These are phyloP conservation scores for Paraphysoderma sedebokerense DNA, from an alignment of 371 early-diverging fungal species.

Conservation along the genomic window DNA sequence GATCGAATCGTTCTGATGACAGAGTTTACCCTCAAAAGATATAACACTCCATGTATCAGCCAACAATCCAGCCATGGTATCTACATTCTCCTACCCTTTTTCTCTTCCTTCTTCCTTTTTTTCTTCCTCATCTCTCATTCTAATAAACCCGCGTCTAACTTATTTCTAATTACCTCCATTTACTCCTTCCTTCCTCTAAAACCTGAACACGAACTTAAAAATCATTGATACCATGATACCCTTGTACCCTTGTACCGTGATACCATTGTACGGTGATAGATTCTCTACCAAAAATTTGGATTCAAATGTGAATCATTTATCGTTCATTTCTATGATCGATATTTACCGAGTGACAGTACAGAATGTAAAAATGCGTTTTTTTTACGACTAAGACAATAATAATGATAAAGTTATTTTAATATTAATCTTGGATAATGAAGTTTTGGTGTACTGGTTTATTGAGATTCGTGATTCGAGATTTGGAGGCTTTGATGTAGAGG, in stretches of 20 bases:
- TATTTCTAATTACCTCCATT: no score
- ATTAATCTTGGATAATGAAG: not conserved
- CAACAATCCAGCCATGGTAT: slow-evolving; percentile 81
- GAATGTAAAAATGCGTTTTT: slow-evolving; percentile 81
- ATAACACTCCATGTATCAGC: slow-evolving; percentile 87
- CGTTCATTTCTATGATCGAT: slow-evolving; percentile 80
- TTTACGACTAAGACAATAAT: slow-evolving; percentile 50
- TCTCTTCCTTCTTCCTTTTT: not conserved
- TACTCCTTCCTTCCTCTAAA: no score
- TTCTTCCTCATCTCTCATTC: not conserved
- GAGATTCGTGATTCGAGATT: slow-evolving; percentile 19
- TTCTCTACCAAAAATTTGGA: slow-evolving; percentile 83
- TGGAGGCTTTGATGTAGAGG: slow-evolving; percentile 36
- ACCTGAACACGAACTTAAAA: no score
- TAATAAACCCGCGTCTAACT: no score
- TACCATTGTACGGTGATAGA: no score
- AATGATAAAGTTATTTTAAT: not conserved
- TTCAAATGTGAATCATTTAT: slow-evolving; percentile 88
- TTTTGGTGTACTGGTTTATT: not conserved
- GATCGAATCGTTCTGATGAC: no score
- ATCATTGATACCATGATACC: no score
- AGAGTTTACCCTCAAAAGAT: slow-evolving; percentile 51
- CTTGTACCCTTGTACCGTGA: no score
- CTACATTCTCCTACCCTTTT: not conserved
- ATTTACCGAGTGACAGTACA: slow-evolving; percentile 53